Percentiles rank a stretch among this genome's conserved stretches.
Conservation (phyloP, 2,329 filamentous ascomycete genomes). For the Trichophyton benhamiae region DNA sequence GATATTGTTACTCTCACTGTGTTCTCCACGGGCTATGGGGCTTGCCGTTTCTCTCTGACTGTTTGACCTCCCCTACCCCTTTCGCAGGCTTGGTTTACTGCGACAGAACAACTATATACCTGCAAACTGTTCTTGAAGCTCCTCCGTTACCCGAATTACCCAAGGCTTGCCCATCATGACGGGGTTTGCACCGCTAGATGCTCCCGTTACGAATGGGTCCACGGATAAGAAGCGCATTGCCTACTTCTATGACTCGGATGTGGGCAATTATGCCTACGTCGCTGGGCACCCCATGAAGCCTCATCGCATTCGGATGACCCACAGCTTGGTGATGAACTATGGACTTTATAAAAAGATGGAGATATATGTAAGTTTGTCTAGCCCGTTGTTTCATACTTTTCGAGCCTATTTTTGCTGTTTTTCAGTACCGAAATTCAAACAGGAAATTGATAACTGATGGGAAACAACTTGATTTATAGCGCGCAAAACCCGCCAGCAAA, state of each 20-base stretch:
- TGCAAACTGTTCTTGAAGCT: background rate
- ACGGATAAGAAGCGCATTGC: slow-evolving; percentile 68
- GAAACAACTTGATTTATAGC: slow-evolving; percentile 35
- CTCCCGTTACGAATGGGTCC: slow-evolving; percentile 38
- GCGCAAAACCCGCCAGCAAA: slow-evolving; percentile 63
- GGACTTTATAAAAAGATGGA: slow-evolving; percentile 63
- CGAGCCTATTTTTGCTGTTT: too few relatives aligned
- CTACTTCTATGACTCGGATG: slow-evolving; percentile 97
- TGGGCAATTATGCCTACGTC: slow-evolving; percentile 96
- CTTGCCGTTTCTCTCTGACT: background rate
- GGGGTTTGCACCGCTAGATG: slow-evolving; percentile 43
- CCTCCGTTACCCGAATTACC: background rate
- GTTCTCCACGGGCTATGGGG: background rate
- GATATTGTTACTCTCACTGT: background rate
- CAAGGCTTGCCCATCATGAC: slow-evolving; percentile 32
- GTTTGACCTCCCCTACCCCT: background rate
- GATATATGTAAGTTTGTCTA: slow-evolving; percentile 45
- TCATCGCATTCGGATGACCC: slow-evolving; percentile 55
- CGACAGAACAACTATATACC: background rate
- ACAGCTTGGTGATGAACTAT: slow-evolving; percentile 58
- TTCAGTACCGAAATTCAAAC: background rate
- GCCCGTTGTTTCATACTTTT: background rate
- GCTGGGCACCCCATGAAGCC: slow-evolving; percentile 58
- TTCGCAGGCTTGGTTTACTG: background rate
- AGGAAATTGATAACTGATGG: background rate